Base-by-base conservation (phyloP, 345 rosid genomes). In the Luvunga scandens region DNA sequence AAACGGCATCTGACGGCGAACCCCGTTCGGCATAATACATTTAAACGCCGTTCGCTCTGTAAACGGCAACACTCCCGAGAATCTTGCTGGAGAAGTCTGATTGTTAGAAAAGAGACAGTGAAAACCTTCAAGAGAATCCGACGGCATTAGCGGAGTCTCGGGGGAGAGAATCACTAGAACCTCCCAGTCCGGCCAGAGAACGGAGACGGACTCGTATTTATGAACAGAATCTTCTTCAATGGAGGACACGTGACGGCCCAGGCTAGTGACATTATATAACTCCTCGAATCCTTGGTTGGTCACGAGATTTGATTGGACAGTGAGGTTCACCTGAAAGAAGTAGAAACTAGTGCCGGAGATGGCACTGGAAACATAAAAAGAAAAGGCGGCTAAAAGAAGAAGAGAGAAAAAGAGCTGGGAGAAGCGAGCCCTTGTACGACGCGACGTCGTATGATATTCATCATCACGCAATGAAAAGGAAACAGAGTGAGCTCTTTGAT, bases 121-220 rank as follows among this genome's bases (percentile, higher is more conserved):
- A 55, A 86, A 78, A 12, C 82, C 77, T 0, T 73, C 73, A 0
- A 50, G 25, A 19, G 61, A 21, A 50, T 50, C 45, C 69, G 56
- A 72, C 1, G 24, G 21, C 36, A 16, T 6, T 24, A n/a, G 25
- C 1, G 53, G 21, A 7, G 48, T 81, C 14, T 64, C 87, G 9
- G 88, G 82, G 24, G 87, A 76, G 33, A 77, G 84, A 63, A 93
- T 78, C 16, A 88, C 78, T n/a, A 93, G 83, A 38, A 92, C 87
- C 81, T 90, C 93, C 99, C 99, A 95, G 31, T 80, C 92, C 0
- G 97, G 93, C 59, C 92, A 75, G 12, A 95, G 87, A 78, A 95
- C 71, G 10, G 93, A 84, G 10, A 82, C 88, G 7, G 94, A 72
- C n/a, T 65, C 75, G 68, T 61, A 61, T 28, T 62, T 25, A 13